Conservation (phyloP, 192 early-diverging fungal genomes). For the Entomortierella lignicola region DNA sequence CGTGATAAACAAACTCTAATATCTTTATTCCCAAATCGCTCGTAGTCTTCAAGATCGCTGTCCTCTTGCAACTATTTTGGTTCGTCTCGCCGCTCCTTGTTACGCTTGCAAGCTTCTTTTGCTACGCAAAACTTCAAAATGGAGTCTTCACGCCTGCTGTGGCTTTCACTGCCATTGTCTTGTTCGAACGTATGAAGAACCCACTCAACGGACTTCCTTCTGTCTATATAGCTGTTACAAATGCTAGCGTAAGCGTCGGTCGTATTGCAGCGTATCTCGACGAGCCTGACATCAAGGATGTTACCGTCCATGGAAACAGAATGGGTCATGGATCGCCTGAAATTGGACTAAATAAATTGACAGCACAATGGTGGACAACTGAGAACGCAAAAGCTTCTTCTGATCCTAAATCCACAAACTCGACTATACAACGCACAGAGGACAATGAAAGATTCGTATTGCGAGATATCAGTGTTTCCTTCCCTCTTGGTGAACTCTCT, state of each 20-base stretch:
- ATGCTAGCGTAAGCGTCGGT: slow-evolving; percentile 58
- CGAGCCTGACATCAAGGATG: slow-evolving; percentile 65
- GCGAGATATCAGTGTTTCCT: slow-evolving; percentile 63
- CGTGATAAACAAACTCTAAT: too few relatives aligned
- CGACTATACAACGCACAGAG: slow-evolving; percentile 12
- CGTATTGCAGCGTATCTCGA: slow-evolving; percentile 60
- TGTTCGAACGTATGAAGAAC: slow-evolving; percentile 67
- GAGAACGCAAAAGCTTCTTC: slow-evolving; percentile 52
- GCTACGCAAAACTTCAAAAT: slow-evolving; percentile 66
- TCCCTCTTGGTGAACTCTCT: slow-evolving; percentile 73
- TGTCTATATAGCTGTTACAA: slow-evolving; percentile 53
- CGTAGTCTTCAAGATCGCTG: slow-evolving; percentile 49
- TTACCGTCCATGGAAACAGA: slow-evolving; percentile 33
- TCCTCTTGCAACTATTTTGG: slow-evolving; percentile 46
- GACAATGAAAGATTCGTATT: slow-evolving; percentile 61
- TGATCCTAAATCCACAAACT: background rate
- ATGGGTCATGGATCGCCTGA: slow-evolving; percentile 10
- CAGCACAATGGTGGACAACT: slow-evolving; percentile 50
- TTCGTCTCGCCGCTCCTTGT: slow-evolving; percentile 68
- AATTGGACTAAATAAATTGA: slow-evolving; percentile 55
- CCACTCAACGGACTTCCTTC: slow-evolving; percentile 62
- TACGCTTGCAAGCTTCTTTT: slow-evolving; percentile 67
- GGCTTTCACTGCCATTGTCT: slow-evolving; percentile 76
- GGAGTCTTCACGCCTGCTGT: slow-evolving; percentile 71
- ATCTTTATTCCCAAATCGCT: background rate